Base-by-base conservation (phyloP, 176 grass and related monocot genomes). In the Lolium multiflorum region DNA sequence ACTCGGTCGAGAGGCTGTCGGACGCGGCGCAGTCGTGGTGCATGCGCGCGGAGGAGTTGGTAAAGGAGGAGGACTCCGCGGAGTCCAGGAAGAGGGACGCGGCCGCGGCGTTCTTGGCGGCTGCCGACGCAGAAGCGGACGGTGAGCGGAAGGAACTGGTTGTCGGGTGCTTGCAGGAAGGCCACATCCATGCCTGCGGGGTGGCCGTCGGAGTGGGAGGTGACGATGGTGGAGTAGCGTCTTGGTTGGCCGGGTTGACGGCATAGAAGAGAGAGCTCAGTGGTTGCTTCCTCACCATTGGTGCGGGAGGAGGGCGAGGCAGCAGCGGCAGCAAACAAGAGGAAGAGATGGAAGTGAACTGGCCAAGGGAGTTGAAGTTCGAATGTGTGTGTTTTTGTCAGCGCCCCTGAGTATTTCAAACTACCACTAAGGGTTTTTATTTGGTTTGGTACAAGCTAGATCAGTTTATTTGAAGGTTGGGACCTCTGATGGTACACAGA, bases 41-140 rank as follows among this genome's bases (percentile, higher is more conserved):
- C 77, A 77, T 84, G 76, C 76, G 81, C 60, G 84, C 88, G 3
- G 91, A 93, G 18, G 92, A 94, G 84, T 85, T 89, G 68, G 90
- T 89, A 59, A 94, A 83, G 76, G 87, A 94, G 59, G 87, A 90
- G 9, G 94, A 97, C 86, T 97, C 94, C 4, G 76, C 88, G 18
- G 92, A 97, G 71, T 97, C 92, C 11, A 90, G 1, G 88, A 92
- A 92, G 9, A 91, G 81, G 25, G 87, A 88, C 47, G 84, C 85
- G 47, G 87, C 41, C 47, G 84, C 85, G 47, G 87, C 41, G 76
- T 84, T 94, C 82, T 89, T 91, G 71, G 77, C 75, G 10, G n/a
- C 48, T 10, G 22, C 71, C 4, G 43, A 24, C 39, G 55, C 41
- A 16, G 78, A 38, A 66, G 54, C 82, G 68, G 80, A 81, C 16